phyloP scores from a whole-genome alignment of 2,329 filamentous ascomycete genomes.

The Pseudogymnoascus sp. region DNA sequence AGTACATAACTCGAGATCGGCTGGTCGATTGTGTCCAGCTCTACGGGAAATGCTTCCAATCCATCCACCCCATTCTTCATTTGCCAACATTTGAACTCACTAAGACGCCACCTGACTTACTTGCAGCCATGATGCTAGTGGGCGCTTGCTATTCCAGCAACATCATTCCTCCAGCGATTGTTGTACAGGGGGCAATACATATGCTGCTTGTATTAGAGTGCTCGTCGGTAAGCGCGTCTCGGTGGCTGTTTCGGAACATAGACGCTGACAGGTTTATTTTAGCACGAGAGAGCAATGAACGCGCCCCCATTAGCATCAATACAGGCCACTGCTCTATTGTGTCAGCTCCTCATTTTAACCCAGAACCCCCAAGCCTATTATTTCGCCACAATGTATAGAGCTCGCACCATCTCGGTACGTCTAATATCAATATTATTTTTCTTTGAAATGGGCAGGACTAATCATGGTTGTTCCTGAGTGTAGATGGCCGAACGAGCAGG shows the following conservation, averaged over 20 bases:
- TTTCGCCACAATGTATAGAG: neutral
- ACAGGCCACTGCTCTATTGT: neutral
- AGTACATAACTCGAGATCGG: neutral
- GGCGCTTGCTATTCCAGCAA: neutral
- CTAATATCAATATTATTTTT: neutral
- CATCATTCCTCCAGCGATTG: neutral
- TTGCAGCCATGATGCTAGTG: neutral
- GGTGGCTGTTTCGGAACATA: neutral
- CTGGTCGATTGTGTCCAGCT: neutral
- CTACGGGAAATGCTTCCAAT: neutral
- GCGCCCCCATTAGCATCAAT: neutral
- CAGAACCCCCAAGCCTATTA: neutral
- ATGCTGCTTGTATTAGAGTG: neutral
- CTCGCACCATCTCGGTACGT: neutral
- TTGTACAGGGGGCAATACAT: neutral
- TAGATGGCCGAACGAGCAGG: neutral
- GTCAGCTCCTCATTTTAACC: conserved; percentile 1
- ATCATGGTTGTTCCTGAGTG: neutral
- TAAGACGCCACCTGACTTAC: neutral
- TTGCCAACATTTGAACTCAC: neutral
- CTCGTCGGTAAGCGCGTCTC: neutral
- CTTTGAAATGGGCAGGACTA: neutral
- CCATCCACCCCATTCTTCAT: neutral
- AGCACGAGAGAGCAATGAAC: neutral
- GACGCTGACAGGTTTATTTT: neutral